These are phyloP conservation scores for Polyplosphaeria fusca DNA, from an alignment of 495 filamentous ascomycete genomes.

Conservation along the genomic window DNA sequence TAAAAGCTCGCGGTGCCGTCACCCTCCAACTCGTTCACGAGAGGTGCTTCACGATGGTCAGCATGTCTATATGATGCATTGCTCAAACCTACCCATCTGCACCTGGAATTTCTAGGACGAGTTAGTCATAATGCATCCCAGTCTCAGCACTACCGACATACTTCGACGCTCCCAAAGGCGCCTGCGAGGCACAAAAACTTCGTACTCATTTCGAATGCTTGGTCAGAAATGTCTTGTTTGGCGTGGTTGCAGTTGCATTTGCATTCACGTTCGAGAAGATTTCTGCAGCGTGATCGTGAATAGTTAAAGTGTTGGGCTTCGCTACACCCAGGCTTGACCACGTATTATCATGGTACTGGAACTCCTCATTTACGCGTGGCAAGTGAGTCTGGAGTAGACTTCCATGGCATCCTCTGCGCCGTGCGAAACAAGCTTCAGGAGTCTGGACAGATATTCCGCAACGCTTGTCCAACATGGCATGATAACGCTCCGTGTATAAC, in stretches of 20 bases:
- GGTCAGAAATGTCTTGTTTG: too few relatives aligned
- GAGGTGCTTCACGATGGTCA: slow-evolving; percentile 39
- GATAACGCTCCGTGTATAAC: too few relatives aligned
- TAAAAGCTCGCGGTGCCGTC: slow-evolving; percentile 47
- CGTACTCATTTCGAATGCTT: background rate
- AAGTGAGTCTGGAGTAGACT: background rate
- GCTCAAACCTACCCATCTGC: slow-evolving; percentile 36
- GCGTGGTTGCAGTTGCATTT: too few relatives aligned
- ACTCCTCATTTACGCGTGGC: background rate
- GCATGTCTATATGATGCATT: background rate
- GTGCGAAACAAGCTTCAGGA: background rate
- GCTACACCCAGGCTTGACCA: background rate
- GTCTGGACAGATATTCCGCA: background rate
- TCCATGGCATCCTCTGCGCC: background rate
- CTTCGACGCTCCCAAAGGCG: slow-evolving; percentile 52
- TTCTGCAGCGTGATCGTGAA: too few relatives aligned
- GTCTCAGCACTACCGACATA: slow-evolving; percentile 37
- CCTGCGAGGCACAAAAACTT: slow-evolving; percentile 9
- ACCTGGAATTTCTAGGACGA: slow-evolving; percentile 50
- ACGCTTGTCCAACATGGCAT: too few relatives aligned
- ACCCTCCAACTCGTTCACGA: slow-evolving; percentile 48
- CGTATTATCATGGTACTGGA: background rate
- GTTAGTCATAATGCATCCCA: slow-evolving; percentile 18
- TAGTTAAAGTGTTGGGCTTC: background rate
- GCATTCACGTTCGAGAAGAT: too few relatives aligned